Evolutionary conservation across 495 filamentous ascomycete species (phyloP), one percentile per base, ranked within the genome.

Genomic region (Hypoxylon intermedium): DNA sequence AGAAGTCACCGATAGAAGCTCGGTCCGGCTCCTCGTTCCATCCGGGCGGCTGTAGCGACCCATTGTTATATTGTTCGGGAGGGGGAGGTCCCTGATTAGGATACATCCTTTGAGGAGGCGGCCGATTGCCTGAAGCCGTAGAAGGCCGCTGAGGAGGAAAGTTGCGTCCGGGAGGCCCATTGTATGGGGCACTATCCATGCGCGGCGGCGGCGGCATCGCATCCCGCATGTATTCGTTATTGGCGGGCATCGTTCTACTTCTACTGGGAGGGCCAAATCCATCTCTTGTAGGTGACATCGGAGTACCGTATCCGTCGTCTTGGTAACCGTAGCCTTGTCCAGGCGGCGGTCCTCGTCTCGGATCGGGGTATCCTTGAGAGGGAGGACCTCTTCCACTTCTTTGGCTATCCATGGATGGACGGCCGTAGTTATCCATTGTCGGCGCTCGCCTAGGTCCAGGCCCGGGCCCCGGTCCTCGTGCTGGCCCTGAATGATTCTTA

Each of bases 211-310:
- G 57, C 6, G 67, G 72, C 65, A 69, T 67, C 3, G 46, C 72
- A 19, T 65, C 68, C 11, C 68, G 67, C 74, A 75, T 72, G 11
- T 71, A 70, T 36, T 74, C 72, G 26, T 76, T 70, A 53, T 77
- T 77, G 9, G 67, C 36, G 7, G 82, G 81, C 81, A 83, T 82
- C 9, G 82, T 83, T 77, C 82, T 79, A 62, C 78, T 82, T 53
- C 82, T 68, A 23, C 71, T 62, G 0, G 76, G 80, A 1, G 77
- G 75, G 0, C 74, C 77, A 33, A 72, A 77, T 3, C 67, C 63
- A 41, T 71, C 55, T 38, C 63, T 60, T 50, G 45, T 51, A 16
- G 65, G 62, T 0, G 71, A 67, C 68, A 69, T 68, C 12, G 65
- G 57, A 7, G 53, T 46, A 5, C 70, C 72, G 59, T 75, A 78